Evolutionary conservation across 139 green algal species (phyloP), one percentile per base, ranked within the genome.

Genomic region (Raphidocelis subcapitata): DNA sequence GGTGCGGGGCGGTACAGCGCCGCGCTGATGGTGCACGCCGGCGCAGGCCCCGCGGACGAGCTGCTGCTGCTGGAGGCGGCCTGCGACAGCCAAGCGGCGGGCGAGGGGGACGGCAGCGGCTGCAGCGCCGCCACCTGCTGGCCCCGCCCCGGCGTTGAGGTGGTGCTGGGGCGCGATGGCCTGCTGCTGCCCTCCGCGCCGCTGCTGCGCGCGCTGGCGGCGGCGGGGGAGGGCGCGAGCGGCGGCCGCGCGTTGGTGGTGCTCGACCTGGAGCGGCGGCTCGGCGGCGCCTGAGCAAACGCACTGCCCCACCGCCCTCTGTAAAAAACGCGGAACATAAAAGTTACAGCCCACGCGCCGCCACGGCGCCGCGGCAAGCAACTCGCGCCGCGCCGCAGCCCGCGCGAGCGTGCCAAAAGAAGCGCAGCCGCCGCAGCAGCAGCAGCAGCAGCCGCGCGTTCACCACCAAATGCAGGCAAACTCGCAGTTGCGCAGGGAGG

Each of bases 401-500:
- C n/a, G n/a, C n/a, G n/a, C n/a, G n/a, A n/a, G n/a, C n/a, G n/a
- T n/a, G n/a, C n/a, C n/a, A n/a, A n/a, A n/a, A n/a, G n/a, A n/a
- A 31, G 37, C 63, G n/a, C 59, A 37, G 15, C 49, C 49, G 62
- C 23, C 65, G 36, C n/a, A 32, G 28, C 23, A 55, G 21, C 47
- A 65, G 14, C 24, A 64, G 33, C 62, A 28, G 51, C 62, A 54
- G 67, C 52, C 44, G n/a, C 16, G 24, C 49, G 23, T 5, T 68
- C 59, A 76, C 70, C 70, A 76, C 70, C 46, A 55, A 31, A 76
- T 67, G 21, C 49, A 35, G 29, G 73, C 57, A 41, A 91, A 31
- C 73, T 92, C 87, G 62, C 89, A 93, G 62, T 94, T 94, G 18
- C 57, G 66, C 56, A 94, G 60, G 31, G 65, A 65, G 51, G 28